These are phyloP conservation scores for Brettanomyces anomalus DNA, from an alignment of 805 yeast species.

Conservation along the genomic window DNA sequence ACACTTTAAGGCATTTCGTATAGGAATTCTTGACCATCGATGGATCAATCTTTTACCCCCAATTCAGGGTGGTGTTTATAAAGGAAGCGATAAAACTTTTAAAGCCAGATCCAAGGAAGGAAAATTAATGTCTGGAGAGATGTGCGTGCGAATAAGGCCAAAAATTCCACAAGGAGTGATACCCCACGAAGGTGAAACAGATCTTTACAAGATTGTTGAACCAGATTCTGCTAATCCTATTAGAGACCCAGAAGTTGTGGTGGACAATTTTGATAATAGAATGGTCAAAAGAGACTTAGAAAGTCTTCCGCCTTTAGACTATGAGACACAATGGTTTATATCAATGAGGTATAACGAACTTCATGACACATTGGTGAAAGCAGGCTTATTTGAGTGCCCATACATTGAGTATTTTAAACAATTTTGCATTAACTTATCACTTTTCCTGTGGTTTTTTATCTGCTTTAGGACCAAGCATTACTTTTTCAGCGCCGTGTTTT, in stretches of 20 bases:
- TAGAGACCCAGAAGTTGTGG: slow-evolving; percentile 45
- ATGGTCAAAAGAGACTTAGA: slow-evolving; percentile 48
- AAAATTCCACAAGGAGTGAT: slow-evolving; percentile 41
- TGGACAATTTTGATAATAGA: slow-evolving; percentile 49
- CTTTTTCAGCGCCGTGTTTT: slow-evolving; percentile 46
- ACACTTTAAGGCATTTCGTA: slow-evolving; percentile 45
- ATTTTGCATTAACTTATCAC: slow-evolving; percentile 44
- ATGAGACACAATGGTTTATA: slow-evolving; percentile 51
- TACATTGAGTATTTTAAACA: slow-evolving; percentile 71
- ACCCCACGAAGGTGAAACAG: slow-evolving; percentile 29
- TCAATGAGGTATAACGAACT: slow-evolving; percentile 51
- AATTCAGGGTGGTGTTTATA: slow-evolving; percentile 67
- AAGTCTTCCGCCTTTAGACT: slow-evolving; percentile 56
- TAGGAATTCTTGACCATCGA: slow-evolving; percentile 53
- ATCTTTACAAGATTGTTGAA: slow-evolving; percentile 26
- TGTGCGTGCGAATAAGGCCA: slow-evolving; percentile 36
- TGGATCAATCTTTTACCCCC: slow-evolving; percentile 84
- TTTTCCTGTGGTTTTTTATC: slow-evolving; percentile 41
- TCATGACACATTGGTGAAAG: slow-evolving; percentile 43
- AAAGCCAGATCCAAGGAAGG: not conserved
- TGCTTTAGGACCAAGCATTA: slow-evolving; percentile 40
- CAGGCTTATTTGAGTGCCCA: slow-evolving; percentile 63
- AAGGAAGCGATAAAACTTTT: slow-evolving; percentile 2
- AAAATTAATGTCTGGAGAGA: slow-evolving; percentile 30
- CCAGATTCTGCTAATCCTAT: slow-evolving; percentile 19